phyloP scores from a whole-genome alignment of 164 flowering plant species.

The Nymphaea colorata region DNA sequence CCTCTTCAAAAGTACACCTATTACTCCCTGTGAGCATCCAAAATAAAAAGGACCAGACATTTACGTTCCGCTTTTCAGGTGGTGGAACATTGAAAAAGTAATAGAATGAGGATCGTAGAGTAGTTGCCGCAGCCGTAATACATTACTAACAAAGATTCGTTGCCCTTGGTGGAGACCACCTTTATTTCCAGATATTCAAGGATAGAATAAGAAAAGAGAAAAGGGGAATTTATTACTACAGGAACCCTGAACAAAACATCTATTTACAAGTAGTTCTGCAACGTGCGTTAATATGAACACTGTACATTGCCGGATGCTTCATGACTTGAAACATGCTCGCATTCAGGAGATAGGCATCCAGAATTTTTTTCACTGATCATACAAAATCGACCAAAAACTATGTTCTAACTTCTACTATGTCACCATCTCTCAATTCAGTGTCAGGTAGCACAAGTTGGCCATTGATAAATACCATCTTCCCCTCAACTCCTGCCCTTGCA shows the following conservation, averaged over 20 bases:
- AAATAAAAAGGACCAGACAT: no score
- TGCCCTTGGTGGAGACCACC: no score
- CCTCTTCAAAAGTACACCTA: no score
- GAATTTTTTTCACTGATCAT: not conserved
- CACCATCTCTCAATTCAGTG: slow-evolving; percentile 83
- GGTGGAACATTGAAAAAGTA: no score
- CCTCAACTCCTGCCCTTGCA: slow-evolving; percentile 59
- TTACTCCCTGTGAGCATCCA: no score
- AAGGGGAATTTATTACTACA: not conserved
- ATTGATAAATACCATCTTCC: slow-evolving; percentile 68
- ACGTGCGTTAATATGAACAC: not conserved
- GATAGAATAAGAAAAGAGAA: not conserved
- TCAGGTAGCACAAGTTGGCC: slow-evolving; percentile 59
- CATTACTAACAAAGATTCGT: no score
- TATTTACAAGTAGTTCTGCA: not conserved
- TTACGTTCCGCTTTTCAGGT: no score
- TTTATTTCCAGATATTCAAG: not conserved
- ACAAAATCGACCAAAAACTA: slow-evolving; percentile 10
- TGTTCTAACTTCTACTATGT: slow-evolving; percentile 66
- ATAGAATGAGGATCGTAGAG: no score
- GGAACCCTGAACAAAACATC: not conserved
- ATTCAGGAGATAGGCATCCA: not conserved
- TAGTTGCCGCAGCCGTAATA: no score
- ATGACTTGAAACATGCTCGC: not conserved
- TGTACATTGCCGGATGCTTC: not conserved